A percentile compares a stretch with the other conserved stretches of the same genome.
Conservation (phyloP, 352 stramenopile genomes). For the Saprolegnia parasitica region DNA sequence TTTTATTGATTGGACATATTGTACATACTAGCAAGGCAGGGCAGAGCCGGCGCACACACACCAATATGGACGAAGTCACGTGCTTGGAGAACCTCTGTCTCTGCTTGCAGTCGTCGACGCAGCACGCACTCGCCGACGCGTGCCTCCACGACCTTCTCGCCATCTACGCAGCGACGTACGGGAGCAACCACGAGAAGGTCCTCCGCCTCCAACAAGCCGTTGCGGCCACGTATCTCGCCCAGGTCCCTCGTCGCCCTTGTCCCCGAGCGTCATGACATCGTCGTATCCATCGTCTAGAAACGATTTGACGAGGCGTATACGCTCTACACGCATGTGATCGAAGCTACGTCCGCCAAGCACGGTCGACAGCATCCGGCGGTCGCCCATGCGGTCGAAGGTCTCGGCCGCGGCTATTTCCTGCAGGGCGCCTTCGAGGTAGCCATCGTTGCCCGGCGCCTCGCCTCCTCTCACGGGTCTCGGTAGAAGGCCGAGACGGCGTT, state of each 20-base stretch:
- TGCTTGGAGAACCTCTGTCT: slow-evolving; percentile 29
- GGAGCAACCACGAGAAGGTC: slow-evolving; percentile 48
- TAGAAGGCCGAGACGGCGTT: slow-evolving; percentile 48
- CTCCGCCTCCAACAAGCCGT: slow-evolving; percentile 40
- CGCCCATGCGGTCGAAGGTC: slow-evolving; percentile 39
- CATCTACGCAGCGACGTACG: slow-evolving; percentile 37
- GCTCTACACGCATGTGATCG: slow-evolving; percentile 34
- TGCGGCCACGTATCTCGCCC: slow-evolving; percentile 37
- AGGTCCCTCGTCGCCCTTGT: slow-evolving; percentile 34
- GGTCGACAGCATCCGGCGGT: slow-evolving; percentile 30
- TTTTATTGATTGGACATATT: neutral
- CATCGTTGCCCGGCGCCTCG: neutral
- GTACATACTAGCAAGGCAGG: neutral
- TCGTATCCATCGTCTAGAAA: slow-evolving; percentile 32
- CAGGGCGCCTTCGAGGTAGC: slow-evolving; percentile 47
- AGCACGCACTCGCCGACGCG: slow-evolving; percentile 19
- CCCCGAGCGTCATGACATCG: neutral
- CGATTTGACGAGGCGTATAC: slow-evolving; percentile 37
- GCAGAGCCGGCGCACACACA: neutral
- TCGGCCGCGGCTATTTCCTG: slow-evolving; percentile 57
- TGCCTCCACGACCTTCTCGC: slow-evolving; percentile 37
- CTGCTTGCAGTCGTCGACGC: slow-evolving; percentile 14
- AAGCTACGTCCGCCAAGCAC: slow-evolving; percentile 31
- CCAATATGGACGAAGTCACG: slow-evolving; percentile 1
- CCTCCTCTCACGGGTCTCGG: neutral